Evolutionary conservation across 345 rosid genomes (phyloP).

Genomic region (Cardamine chenopodiifolia): DNA sequence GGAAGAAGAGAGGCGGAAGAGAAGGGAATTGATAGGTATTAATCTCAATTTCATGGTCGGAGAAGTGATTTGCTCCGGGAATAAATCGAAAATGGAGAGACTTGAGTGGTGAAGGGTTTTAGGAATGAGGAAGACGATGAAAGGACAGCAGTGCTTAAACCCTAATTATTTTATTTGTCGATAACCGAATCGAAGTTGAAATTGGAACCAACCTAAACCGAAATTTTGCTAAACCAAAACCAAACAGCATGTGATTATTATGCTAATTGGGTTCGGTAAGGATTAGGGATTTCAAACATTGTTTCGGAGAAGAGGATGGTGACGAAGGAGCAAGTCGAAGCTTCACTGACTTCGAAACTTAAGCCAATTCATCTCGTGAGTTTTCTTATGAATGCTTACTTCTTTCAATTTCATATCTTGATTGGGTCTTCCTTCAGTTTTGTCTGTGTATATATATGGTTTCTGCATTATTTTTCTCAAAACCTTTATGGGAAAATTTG

Average conservation of each 20-base stretch:
- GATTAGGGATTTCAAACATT: constrained; percentile 22
- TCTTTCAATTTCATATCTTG: constrained; percentile 19
- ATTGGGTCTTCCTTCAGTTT: neutral
- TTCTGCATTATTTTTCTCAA: neutral
- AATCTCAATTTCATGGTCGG: constrained; percentile 45
- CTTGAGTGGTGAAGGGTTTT: constrained; percentile 26
- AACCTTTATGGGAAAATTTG: neutral
- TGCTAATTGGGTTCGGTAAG: neutral
- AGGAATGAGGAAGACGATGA: constrained; percentile 34
- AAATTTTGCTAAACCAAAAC: neutral
- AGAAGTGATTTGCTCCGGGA: constrained; percentile 12
- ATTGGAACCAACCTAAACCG: constrained; percentile 9
- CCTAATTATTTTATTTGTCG: constrained; percentile 23
- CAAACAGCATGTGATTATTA: neutral
- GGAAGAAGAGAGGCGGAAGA: constrained; percentile 31
- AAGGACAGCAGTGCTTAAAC: constrained; percentile 31
- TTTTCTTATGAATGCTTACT: neutral
- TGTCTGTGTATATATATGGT: neutral
- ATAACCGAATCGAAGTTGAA: neutral
- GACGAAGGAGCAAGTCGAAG: constrained; percentile 82
- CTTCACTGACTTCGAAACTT: constrained; percentile 70
- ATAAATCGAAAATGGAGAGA: constrained; percentile 11
- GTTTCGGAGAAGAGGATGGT: constrained; percentile 50
- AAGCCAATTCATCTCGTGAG: constrained; percentile 78
- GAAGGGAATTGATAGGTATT: constrained; percentile 36